These are phyloP conservation scores for Colletotrichum camelliae DNA, from an alignment of 2,329 filamentous ascomycete genomes.

Conservation along the genomic window DNA sequence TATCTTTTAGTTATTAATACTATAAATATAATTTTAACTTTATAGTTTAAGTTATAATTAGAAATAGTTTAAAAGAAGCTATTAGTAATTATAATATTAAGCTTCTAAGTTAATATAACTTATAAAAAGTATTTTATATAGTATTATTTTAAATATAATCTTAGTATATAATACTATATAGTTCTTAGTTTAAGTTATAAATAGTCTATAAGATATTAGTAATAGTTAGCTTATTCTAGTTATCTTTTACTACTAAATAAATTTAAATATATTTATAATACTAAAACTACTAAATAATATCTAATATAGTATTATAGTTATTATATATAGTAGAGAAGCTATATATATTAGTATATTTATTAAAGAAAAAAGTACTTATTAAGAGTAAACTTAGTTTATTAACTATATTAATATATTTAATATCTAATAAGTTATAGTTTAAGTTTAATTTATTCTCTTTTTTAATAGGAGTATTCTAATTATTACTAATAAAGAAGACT, in stretches of 20 bases:
- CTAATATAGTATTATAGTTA: not conserved
- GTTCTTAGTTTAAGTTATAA: not conserved
- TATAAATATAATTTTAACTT: not conserved
- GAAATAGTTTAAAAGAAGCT: not conserved
- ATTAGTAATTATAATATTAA: not conserved
- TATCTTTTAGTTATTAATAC: not conserved
- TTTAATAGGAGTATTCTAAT: too few species aligned
- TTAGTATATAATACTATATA: not conserved
- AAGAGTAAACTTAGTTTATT: rapidly evolving
- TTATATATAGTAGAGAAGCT: not conserved
- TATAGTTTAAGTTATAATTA: not conserved
- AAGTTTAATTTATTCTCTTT: not conserved
- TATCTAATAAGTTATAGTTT: not conserved
- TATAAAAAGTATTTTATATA: not conserved
- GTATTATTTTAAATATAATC: not conserved
- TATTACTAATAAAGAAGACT: too few species aligned
- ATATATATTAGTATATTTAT: not conserved
- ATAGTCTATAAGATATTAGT: not conserved
- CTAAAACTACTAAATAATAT: too few species aligned
- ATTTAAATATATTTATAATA: not conserved
- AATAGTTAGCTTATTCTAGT: not conserved
- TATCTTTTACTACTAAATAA: not conserved
- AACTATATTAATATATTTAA: not conserved
- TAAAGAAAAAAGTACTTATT: not conserved
- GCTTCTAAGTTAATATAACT: too few species aligned